Evolutionary conservation across 768 basidiomycete genomes (phyloP).

Genomic region (Podaxis carcinomalis): DNA sequence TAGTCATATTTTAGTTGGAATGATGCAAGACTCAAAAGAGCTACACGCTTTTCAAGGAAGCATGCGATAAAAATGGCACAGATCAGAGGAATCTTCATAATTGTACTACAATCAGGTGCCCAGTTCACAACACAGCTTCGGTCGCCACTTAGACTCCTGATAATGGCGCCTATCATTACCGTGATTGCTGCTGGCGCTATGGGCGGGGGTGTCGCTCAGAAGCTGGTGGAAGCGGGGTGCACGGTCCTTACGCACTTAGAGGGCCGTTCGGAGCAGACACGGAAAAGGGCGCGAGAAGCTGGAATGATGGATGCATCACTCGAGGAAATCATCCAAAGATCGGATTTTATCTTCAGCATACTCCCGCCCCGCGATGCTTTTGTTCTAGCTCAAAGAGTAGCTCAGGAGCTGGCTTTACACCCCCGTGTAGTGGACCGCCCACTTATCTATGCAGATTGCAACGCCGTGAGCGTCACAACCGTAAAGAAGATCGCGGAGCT

Average conservation of each 20-base stretch:
- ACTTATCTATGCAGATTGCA: slow-evolving; percentile 50
- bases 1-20: neutral
- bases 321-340: slow-evolving; percentile 24
- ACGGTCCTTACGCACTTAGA: slow-evolving; percentile 52
- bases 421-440: slow-evolving; percentile 12
- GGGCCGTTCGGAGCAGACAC: slow-evolving; percentile 47
- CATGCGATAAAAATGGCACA: neutral
- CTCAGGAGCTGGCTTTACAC: slow-evolving; percentile 21
- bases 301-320: slow-evolving; percentile 39
- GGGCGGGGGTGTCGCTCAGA: slow-evolving; percentile 53
- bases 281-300: slow-evolving; percentile 43
- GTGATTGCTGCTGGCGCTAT: slow-evolving; percentile 55
- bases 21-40: neutral
- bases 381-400: slow-evolving; percentile 37
- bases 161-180: slow-evolving; percentile 27
- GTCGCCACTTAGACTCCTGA: neutral
- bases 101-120: neutral
- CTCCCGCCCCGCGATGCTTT: slow-evolving; percentile 53
- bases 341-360: slow-evolving; percentile 51
- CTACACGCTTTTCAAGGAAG: neutral
- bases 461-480: slow-evolving; percentile 51
- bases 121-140: neutral
- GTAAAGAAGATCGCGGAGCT: slow-evolving; percentile 42
- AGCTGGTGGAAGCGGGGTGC: slow-evolving; percentile 41
- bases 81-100: neutral